A percentile compares a stretch with the other conserved stretches of the same genome.
phyloP scores from a whole-genome alignment of 768 basidiomycete genomes.

The Phanerodontia chrysosporium region DNA sequence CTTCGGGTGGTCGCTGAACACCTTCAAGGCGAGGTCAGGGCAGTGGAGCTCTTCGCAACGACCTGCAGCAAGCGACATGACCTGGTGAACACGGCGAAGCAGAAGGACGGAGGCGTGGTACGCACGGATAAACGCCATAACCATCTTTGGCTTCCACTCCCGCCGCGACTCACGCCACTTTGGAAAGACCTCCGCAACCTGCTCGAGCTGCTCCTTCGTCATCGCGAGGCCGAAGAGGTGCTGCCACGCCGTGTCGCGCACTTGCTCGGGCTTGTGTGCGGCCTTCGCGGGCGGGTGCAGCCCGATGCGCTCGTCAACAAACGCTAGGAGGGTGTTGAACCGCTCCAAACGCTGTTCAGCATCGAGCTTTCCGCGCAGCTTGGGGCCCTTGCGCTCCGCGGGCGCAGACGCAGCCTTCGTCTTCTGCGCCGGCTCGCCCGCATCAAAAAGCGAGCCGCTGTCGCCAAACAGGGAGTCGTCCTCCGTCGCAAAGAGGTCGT shows the following conservation, averaged over 20 bases:
- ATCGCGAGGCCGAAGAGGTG: constrained; percentile 48
- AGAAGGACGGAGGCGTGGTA: no score
- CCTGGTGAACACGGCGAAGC: no score
- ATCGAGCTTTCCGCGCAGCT: constrained; percentile 20
- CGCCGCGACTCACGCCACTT: constrained; percentile 44
- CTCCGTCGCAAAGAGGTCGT: not conserved
- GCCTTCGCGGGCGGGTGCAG: constrained; percentile 25
- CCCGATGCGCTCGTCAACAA: constrained; percentile 37
- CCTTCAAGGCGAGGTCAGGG: constrained; percentile 51
- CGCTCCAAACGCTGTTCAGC: constrained; percentile 27
- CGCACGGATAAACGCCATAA: constrained; percentile 46
- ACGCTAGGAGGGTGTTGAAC: constrained; percentile 33
- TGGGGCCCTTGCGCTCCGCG: not conserved
- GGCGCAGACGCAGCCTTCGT: not conserved
- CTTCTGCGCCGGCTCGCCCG: not conserved
- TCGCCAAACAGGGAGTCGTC: constrained; percentile 2
- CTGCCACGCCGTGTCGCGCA: constrained; percentile 45
- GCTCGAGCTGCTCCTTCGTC: constrained; percentile 45
- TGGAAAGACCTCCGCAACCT: constrained; percentile 44
- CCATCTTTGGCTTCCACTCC: constrained; percentile 34
- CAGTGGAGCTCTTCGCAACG: constrained; percentile 58
- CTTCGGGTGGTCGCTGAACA: constrained; percentile 59
- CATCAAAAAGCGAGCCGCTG: not conserved
- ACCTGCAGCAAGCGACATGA: constrained; percentile 31
- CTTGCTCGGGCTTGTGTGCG: constrained; percentile 28